Evolutionary conservation across 192 early-diverging fungal genomes (phyloP).

Genomic region (Coemansia sp.): DNA sequence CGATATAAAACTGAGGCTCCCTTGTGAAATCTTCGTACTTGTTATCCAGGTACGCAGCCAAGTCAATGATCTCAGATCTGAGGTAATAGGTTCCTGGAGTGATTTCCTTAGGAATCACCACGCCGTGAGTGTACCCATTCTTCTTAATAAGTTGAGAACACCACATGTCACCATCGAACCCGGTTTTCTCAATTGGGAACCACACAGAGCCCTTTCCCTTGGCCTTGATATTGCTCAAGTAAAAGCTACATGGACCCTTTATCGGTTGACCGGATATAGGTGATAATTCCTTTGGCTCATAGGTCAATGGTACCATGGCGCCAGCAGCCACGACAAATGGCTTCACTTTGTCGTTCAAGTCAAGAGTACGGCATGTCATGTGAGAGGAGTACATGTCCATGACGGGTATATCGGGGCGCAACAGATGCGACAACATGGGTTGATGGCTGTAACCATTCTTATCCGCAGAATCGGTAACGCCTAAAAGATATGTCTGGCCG

Average conservation of each 20-base stretch:
- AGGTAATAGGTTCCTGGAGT: neutral
- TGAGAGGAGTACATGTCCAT: neutral
- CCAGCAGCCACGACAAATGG: neutral
- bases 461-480: neutral
- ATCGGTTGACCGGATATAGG: neutral
- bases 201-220: neutral
- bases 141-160: neutral
- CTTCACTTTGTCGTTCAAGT: neutral
- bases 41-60: neutral
- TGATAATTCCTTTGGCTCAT: neutral
- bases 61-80: conserved; percentile 5
- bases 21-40: neutral
- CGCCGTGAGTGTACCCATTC: neutral
- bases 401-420: neutral
- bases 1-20: neutral
- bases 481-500: neutral
- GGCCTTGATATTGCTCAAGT: neutral
- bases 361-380: neutral
- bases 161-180: neutral
- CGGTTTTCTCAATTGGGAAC: neutral
- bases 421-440: neutral
- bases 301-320: neutral
- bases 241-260: neutral
- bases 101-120: neutral
- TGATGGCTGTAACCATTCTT: neutral